Conservation (phyloP, 345 rosid species). For the Pseudoturritis turrita region DNA sequence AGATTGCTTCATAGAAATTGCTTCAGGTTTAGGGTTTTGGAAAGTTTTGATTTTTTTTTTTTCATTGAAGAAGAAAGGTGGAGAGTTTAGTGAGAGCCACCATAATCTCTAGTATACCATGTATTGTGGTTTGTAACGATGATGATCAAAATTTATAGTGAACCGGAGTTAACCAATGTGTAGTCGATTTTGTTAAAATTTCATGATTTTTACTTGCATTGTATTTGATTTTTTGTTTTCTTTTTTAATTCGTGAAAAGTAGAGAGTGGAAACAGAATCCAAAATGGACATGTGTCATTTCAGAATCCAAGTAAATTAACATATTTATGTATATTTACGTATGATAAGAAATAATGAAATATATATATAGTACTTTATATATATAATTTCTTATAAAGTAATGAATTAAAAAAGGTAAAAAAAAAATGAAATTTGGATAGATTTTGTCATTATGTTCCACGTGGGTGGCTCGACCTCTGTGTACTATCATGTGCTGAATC, state of each 20-base stretch:
- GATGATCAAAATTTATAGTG: background rate
- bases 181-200: background rate
- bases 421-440: background rate
- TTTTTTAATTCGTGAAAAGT: background rate
- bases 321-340: background rate
- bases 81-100: background rate
- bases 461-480: constrained; percentile 33
- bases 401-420: background rate
- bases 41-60: background rate
- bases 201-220: background rate
- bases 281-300: background rate
- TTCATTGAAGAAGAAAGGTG: background rate
- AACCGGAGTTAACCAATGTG: background rate
- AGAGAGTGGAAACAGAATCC: background rate
- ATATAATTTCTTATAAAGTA: background rate
- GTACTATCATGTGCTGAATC: constrained; percentile 31
- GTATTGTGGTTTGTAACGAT: background rate
- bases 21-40: background rate
- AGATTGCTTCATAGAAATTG: constrained; percentile 4
- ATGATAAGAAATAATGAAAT: no score
- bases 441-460: constrained; percentile 32
- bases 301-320: background rate
- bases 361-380: no score
- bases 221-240: background rate
- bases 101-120: background rate